A percentile compares a stretch with the other conserved stretches of the same genome.
Evolutionary conservation across 2,329 filamentous ascomycete genomes (phyloP).

Genomic region (Phialophora macrospora): DNA sequence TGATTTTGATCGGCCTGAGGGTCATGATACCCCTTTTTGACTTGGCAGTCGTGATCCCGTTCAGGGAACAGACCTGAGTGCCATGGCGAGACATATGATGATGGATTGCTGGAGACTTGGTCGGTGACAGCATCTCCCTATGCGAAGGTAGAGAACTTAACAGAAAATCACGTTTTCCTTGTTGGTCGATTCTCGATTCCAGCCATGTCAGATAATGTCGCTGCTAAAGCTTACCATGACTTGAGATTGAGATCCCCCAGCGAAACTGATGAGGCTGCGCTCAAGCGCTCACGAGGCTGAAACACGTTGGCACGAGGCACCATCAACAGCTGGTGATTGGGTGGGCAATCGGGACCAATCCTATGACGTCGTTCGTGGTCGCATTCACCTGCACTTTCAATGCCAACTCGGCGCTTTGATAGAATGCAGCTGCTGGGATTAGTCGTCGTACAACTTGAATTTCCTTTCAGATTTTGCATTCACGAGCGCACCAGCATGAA

Average conservation of each 20-base stretch:
- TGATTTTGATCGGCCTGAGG: slow-evolving; percentile 41
- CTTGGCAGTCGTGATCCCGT: background rate
- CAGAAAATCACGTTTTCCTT: background rate
- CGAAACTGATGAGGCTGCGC: background rate
- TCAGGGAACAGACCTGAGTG: background rate
- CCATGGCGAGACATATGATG: background rate
- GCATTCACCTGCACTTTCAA: background rate
- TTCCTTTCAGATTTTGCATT: background rate
- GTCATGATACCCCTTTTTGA: slow-evolving; percentile 32
- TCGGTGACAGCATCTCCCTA: background rate
- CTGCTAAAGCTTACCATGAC: background rate
- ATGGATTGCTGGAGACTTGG: slow-evolving; percentile 7
- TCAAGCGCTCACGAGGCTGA: background rate
- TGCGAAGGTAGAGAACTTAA: background rate
- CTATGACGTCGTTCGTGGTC: background rate
- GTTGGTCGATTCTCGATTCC: background rate
- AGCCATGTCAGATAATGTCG: background rate
- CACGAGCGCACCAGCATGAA: background rate
- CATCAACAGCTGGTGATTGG: too few species aligned
- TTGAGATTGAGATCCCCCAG: background rate
- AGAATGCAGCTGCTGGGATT: background rate
- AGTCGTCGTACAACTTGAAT: background rate
- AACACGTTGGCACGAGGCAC: background rate
- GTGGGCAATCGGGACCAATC: background rate
- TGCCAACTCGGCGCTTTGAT: background rate